phyloP scores from a whole-genome alignment of 441 rosid genomes.

The Lepidium campestre region DNA sequence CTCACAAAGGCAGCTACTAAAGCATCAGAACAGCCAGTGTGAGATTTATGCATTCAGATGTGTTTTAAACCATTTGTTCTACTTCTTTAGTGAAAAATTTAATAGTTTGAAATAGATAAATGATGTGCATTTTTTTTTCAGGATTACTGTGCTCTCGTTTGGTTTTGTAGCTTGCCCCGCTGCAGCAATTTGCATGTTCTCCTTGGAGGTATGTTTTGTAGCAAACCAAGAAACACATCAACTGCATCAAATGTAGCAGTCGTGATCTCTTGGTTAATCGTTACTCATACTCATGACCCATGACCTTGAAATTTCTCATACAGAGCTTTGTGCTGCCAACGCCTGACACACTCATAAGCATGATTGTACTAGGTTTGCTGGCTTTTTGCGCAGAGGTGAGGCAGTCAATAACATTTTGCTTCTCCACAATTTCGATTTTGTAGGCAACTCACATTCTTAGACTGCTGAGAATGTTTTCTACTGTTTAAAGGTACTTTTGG shows the following conservation, averaged over 20 bases:
- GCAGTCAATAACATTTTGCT: not conserved
- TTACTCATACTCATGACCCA: not conserved
- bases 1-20: conserved; percentile 77
- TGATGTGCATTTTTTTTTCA: conserved; percentile 30
- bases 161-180: conserved; percentile 69
- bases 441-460: not conserved
- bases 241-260: not conserved
- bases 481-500: conserved; percentile 54
- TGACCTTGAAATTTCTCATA: conserved; percentile 11
- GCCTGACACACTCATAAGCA: conserved; percentile 38
- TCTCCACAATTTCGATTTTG: not conserved
- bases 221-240: not conserved
- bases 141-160: conserved; percentile 71
- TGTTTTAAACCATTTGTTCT: not conserved
- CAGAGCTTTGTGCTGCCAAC: conserved; percentile 77
- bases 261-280: not conserved
- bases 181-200: conserved; percentile 57
- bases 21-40: conserved; percentile 88
- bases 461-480: conserved; percentile 1
- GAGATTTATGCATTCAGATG: conserved; percentile 32
- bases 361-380: conserved; percentile 53
- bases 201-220: conserved; percentile 54
- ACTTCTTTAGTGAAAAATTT: not conserved
- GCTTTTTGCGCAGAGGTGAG: conserved; percentile 80
- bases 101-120: not conserved